phyloP scores from a whole-genome alignment of 1,284 basidiomycete genomes.

The Ganoderma resinaceum region DNA sequence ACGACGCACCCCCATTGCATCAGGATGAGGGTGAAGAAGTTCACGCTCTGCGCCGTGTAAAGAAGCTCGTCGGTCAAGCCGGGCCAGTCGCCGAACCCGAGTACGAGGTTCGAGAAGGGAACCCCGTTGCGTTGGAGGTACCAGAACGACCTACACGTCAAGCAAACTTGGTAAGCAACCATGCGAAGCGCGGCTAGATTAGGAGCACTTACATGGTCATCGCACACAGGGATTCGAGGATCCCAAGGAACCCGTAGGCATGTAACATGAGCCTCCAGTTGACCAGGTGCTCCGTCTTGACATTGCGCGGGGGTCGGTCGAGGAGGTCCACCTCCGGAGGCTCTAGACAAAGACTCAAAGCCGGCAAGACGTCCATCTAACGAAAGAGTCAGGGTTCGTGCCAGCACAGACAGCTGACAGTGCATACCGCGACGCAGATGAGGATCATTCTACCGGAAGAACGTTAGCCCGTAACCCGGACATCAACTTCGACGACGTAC shows the following conservation, averaged over 20 bases:
- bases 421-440: conserved; percentile 55
- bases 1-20: conserved; percentile 63
- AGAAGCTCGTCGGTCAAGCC: conserved; percentile 45
- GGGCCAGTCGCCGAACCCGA: conserved; percentile 55
- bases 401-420: neutral
- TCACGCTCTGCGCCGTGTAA: conserved; percentile 51
- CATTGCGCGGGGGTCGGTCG: conserved; percentile 65
- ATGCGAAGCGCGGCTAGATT: conserved; percentile 12
- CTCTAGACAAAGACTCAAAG: conserved; percentile 55
- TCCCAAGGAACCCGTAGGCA: conserved; percentile 68
- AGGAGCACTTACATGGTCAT: conserved; percentile 51
- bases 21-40: conserved; percentile 70
- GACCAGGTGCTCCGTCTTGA: conserved; percentile 57
- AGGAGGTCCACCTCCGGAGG: conserved; percentile 57
- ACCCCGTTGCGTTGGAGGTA: conserved; percentile 60
- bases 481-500: conserved; percentile 33
- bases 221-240: conserved; percentile 59
- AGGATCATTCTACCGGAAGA: conserved; percentile 50
- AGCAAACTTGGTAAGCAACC: neutral
- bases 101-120: conserved; percentile 55
- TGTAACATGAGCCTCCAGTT: conserved; percentile 59
- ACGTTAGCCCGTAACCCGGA: neutral
- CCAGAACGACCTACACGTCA: conserved; percentile 51
- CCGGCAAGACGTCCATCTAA: conserved; percentile 55
- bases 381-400: neutral